Base-by-base conservation (phyloP, 208 protist genomes). In the Trypanosoma theileri region DNA sequence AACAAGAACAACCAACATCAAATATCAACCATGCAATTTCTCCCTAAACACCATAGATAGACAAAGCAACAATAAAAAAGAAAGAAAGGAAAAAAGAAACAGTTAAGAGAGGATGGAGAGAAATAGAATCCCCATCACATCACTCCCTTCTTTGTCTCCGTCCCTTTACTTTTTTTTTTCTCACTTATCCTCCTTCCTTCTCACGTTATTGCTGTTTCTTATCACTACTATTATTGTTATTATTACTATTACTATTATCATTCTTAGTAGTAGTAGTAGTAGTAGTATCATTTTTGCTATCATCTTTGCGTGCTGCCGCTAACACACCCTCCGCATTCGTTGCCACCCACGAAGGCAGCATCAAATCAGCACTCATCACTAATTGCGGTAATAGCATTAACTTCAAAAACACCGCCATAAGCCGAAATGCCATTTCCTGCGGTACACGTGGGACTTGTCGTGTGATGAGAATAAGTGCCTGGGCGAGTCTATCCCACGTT, bases 371-470 rank as follows among this genome's bases (percentile, higher is more conserved):
- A 14, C 68, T 64, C 42, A 66, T 73, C 54, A 86, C 72, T 21
- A 95, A 24, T 21, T 80, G 72, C 26, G 87, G 85, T 41, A 96
- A 50, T 58, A 93, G 63, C 78, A 90, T 75, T 75, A 96, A 71
- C 68, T 84, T 88, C 22, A 96, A 54, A 10, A 76, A 81, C 14
- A 96, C 61, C 16, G 84, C 79, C 57, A 96, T 89, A 22, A 96
- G 69, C 21, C 90, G 85, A 74, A 96, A 93, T 14, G 90, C 87
- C 31, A 89, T 89, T 66, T 91, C 85, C 73, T 89, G 85, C 28
- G 88, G 86, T 8, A 91, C 81, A 26, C 90, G 85, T n/a, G 81
- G 62, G 21, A 91, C 90, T 9, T 84, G 55, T 22, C 80, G 79
- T 10, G 84, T 93, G 48, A 96, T 69, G 69, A 88, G 76, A 59